phyloP scores from a whole-genome alignment of 257 asterid species.

The Scutellaria minor region DNA sequence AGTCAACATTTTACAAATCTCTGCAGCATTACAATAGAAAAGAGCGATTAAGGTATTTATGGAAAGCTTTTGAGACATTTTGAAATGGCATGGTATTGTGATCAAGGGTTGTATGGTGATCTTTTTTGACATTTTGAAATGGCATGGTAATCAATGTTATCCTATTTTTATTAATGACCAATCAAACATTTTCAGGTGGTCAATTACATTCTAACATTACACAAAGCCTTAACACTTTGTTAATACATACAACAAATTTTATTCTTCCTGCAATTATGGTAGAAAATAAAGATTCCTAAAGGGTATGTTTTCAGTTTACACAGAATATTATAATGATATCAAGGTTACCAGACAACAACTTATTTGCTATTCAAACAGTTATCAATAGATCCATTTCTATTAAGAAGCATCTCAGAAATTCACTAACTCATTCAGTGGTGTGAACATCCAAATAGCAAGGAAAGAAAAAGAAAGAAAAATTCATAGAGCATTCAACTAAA shows the following conservation, averaged over 20 bases:
- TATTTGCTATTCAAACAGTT: background rate
- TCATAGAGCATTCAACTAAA: slow-evolving; percentile 1
- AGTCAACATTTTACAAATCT: background rate
- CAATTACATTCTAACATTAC: slow-evolving; percentile 12
- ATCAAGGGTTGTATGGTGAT: background rate
- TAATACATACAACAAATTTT: background rate
- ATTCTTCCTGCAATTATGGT: background rate
- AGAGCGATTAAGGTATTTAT: background rate
- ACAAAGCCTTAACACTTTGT: background rate
- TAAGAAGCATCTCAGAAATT: background rate
- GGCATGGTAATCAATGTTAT: background rate
- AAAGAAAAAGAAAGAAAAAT: slow-evolving; percentile 9
- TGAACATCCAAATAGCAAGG: slow-evolving; percentile 27
- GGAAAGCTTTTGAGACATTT: background rate
- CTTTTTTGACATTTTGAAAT: slow-evolving; percentile 6
- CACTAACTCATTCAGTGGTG: slow-evolving; percentile 11
- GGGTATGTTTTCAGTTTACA: background rate
- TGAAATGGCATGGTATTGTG: background rate
- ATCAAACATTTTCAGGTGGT: background rate
- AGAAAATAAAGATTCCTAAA: slow-evolving; percentile 1
- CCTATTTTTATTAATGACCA: background rate
- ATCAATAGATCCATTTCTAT: slow-evolving; percentile 2
- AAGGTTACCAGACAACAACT: background rate
- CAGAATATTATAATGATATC: background rate
- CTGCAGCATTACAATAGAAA: slow-evolving; percentile 2